Percentiles rank a stretch among this genome's conserved stretches.
phyloP scores from a whole-genome alignment of 1,284 basidiomycete genomes.

The Pyrrhoderma lamaoense region DNA sequence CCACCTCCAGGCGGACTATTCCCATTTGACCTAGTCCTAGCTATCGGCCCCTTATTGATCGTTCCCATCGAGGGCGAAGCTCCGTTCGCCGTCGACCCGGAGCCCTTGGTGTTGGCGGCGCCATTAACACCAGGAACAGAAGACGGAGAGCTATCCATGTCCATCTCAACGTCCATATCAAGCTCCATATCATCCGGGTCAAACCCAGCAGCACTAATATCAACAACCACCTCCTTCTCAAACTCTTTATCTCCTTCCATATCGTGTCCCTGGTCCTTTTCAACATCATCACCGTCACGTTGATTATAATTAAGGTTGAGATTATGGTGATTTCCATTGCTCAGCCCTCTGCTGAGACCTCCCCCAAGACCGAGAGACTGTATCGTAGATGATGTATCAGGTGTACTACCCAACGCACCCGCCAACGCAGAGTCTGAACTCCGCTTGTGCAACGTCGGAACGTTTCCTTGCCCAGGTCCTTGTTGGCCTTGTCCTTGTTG shows the following conservation, averaged over 20 bases:
- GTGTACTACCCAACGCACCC: conserved; percentile 1
- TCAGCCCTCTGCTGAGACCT: too few relatives aligned
- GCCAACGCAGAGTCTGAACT: conserved; percentile 14
- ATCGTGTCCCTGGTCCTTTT: background rate
- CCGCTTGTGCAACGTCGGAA: background rate
- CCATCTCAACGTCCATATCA: conserved; percentile 13
- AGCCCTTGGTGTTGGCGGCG: background rate
- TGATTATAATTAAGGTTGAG: background rate
- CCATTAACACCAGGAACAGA: background rate
- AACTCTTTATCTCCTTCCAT: background rate
- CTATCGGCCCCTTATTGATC: background rate
- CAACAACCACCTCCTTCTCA: background rate
- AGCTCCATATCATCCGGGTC: conserved; percentile 15
- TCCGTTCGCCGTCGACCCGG: background rate
- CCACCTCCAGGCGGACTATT: background rate
- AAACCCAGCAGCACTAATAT: conserved; percentile 2
- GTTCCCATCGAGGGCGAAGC: too few relatives aligned
- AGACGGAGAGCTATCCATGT: background rate
- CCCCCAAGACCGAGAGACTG: background rate
- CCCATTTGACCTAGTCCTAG: background rate
- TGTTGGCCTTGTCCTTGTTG: conserved; percentile 3
- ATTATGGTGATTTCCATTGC: background rate
- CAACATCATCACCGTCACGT: too few relatives aligned
- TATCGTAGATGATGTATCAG: background rate
- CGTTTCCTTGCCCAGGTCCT: background rate